phyloP scores from a whole-genome alignment of 2,329 filamentous ascomycete genomes.

The Rosellinia necatrix region DNA sequence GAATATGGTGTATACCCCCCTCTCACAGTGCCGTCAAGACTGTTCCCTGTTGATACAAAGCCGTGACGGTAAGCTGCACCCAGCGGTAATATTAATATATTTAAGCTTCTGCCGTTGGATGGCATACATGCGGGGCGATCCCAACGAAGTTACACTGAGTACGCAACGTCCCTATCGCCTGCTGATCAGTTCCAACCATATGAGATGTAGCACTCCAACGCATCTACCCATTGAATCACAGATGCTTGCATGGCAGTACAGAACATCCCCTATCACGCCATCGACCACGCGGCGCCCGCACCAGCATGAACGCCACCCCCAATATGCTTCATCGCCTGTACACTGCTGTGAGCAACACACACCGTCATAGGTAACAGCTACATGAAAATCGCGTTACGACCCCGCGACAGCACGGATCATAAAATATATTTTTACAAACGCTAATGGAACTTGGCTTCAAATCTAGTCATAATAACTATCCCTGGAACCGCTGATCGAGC shows the following conservation, averaged over 20 bases:
- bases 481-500: background rate
- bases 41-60: too few species aligned
- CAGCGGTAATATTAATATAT: conserved; percentile 5
- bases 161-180: background rate
- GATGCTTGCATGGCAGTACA: background rate
- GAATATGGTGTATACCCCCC: too few species aligned
- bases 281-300: conserved; percentile 8
- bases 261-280: conserved; percentile 10
- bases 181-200: background rate
- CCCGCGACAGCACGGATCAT: background rate
- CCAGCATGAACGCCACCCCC: conserved; percentile 2
- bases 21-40: too few species aligned
- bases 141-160: background rate
- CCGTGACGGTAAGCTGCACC: background rate
- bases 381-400: background rate
- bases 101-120: background rate
- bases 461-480: background rate
- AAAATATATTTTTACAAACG: too few species aligned
- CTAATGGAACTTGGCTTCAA: background rate
- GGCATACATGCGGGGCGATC: conserved; percentile 6
- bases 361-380: background rate
- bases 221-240: too few species aligned
- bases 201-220: background rate
- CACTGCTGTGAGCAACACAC: too few species aligned
- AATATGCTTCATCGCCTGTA: background rate